Evolutionary conservation across 148 eudicot genomes (phyloP).

Genomic region (Persicaria tinctoria): DNA sequence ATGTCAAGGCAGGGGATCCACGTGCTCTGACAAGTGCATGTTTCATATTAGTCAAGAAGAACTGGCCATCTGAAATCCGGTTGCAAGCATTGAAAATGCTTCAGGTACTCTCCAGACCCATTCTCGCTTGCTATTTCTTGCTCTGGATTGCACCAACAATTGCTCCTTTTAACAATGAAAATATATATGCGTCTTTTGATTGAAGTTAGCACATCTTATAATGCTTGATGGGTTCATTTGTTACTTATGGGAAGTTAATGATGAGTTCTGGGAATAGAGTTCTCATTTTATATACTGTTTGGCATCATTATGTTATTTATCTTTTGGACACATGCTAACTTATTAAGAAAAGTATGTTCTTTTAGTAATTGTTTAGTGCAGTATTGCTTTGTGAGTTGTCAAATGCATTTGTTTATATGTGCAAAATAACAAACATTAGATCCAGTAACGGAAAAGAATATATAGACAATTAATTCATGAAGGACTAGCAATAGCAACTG

Average conservation of each 20-base stretch:
- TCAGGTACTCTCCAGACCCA: constrained; percentile 43
- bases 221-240: background rate
- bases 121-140: background rate
- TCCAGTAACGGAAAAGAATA: no score
- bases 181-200: background rate
- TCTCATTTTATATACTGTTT: background rate
- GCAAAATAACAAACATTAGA: no score
- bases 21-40: constrained; percentile 75
- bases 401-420: no score
- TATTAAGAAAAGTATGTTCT: background rate
- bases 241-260: background rate
- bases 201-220: background rate
- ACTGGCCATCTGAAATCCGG: constrained; percentile 87
- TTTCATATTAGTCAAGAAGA: constrained; percentile 74
- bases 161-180: background rate
- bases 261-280: background rate
- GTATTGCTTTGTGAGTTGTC: background rate
- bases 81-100: constrained; percentile 93
- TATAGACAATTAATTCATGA: no score
- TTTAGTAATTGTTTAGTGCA: background rate
- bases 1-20: constrained; percentile 86
- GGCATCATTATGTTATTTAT: background rate
- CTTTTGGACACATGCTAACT: background rate
- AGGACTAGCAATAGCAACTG: no score
- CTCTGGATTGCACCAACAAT: constrained; percentile 6